Percentiles rank a stretch among this genome's conserved stretches.
Conservation (phyloP, 768 basidiomycete species). For the Rhizopogon vulgaris region DNA sequence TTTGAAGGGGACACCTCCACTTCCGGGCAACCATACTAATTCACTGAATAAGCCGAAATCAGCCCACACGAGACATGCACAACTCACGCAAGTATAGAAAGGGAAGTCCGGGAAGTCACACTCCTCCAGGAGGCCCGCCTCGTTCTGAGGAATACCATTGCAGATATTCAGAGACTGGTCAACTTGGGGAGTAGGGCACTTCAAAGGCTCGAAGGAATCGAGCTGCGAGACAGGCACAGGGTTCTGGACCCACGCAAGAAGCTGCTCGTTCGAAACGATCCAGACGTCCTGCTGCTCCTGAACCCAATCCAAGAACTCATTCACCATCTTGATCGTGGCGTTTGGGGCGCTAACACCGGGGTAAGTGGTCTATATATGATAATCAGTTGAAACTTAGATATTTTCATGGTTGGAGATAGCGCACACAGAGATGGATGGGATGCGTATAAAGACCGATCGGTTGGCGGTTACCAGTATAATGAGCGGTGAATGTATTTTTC, state of each 20-base stretch:
- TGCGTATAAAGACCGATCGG: slow-evolving; percentile 81
- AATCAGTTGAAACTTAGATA: neutral
- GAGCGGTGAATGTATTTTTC: slow-evolving; percentile 66
- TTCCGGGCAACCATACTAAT: slow-evolving; percentile 69
- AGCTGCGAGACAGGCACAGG: slow-evolving; percentile 62
- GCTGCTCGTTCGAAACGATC: slow-evolving; percentile 68
- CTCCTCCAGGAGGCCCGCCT: slow-evolving; percentile 51
- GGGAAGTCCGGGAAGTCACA: slow-evolving; percentile 73
- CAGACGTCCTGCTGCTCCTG: slow-evolving; percentile 65
- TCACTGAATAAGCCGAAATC: neutral
- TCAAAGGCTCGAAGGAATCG: slow-evolving; percentile 43
- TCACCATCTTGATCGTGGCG: slow-evolving; percentile 69
- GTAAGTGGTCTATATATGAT: slow-evolving; percentile 38
- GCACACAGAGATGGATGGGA: slow-evolving; percentile 67
- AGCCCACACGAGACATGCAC: neutral
- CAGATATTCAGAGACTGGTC: slow-evolving; percentile 53
- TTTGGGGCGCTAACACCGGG: slow-evolving; percentile 49
- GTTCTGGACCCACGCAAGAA: slow-evolving; percentile 69
- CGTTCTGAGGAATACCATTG: slow-evolving; percentile 69
- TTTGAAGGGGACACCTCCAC: slow-evolving; percentile 46
- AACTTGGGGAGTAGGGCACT: slow-evolving; percentile 61
- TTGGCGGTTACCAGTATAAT: slow-evolving; percentile 70
- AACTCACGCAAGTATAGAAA: slow-evolving; percentile 69
- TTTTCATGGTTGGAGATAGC: neutral
- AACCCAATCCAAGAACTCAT: slow-evolving; percentile 77